Evolutionary conservation across 768 basidiomycete genomes (phyloP).

Genomic region (Leccinellum rugosiceps): DNA sequence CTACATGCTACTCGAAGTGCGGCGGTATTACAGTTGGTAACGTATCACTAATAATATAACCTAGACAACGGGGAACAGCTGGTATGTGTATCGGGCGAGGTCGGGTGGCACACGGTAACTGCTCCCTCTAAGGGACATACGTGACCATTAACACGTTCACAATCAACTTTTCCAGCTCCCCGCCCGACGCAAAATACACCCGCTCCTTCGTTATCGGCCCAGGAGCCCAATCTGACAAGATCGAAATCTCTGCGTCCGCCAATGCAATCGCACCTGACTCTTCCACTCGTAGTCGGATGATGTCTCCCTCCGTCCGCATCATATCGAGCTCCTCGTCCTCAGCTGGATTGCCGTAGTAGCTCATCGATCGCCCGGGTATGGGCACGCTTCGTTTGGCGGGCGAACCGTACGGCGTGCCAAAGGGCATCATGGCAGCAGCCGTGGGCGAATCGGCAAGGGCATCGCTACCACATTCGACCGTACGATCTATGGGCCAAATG

Average conservation of each 20-base stretch:
- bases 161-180: slow-evolving; percentile 67
- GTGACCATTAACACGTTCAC: slow-evolving; percentile 75
- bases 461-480: slow-evolving; percentile 59
- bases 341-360: slow-evolving; percentile 38
- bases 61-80: not conserved
- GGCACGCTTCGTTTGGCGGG: slow-evolving; percentile 28
- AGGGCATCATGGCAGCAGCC: slow-evolving; percentile 21
- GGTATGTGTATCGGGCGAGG: slow-evolving; percentile 1
- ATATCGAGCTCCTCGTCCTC: slow-evolving; percentile 36
- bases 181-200: slow-evolving; percentile 64
- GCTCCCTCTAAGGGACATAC: slow-evolving; percentile 51
- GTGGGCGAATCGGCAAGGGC: slow-evolving; percentile 28
- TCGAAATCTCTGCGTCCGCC: slow-evolving; percentile 56
- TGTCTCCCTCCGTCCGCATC: slow-evolving; percentile 28
- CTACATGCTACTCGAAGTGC: not conserved
- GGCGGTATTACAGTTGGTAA: slow-evolving; percentile 11
- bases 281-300: slow-evolving; percentile 55
- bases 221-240: slow-evolving; percentile 53
- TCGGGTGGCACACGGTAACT: not conserved
- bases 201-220: slow-evolving; percentile 57
- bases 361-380: slow-evolving; percentile 40
- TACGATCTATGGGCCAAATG: slow-evolving; percentile 72
- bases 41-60: slow-evolving; percentile 5
- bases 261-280: slow-evolving; percentile 67
- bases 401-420: slow-evolving; percentile 21